Evolutionary conservation across 345 rosid species (phyloP).

Genomic region (Abelmoschus esculentus): DNA sequence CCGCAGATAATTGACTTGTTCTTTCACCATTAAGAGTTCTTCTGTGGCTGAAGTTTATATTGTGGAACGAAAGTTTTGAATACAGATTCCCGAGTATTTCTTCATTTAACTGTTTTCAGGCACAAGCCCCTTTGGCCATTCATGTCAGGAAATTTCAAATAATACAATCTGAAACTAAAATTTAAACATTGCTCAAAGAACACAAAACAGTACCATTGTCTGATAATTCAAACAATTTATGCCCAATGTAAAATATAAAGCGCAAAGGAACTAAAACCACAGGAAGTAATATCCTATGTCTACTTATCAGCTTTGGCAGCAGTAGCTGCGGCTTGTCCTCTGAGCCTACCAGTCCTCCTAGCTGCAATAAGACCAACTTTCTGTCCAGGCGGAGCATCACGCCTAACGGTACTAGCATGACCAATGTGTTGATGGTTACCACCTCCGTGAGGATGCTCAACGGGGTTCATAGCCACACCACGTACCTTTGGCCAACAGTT

Average conservation of each 20-base stretch:
- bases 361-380: no score
- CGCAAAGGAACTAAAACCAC: neutral
- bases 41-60: neutral
- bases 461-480: no score
- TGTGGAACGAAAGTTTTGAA: neutral
- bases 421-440: no score
- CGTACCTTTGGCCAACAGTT: no score
- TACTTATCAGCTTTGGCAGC: neutral
- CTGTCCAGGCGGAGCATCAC: no score
- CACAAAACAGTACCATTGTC: neutral
- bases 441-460: no score
- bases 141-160: neutral
- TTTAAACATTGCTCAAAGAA: neutral
- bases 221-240: slow-evolving; percentile 5
- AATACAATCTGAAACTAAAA: neutral
- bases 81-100: neutral
- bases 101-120: neutral
- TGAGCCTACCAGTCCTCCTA: no score
- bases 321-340: no score
- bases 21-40: neutral
- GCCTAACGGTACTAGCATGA: no score
- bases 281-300: neutral
- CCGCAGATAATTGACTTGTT: neutral
- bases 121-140: neutral
- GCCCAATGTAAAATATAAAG: neutral